phyloP scores from a whole-genome alignment of 768 basidiomycete species.

The Boletus pseudopeckii region DNA sequence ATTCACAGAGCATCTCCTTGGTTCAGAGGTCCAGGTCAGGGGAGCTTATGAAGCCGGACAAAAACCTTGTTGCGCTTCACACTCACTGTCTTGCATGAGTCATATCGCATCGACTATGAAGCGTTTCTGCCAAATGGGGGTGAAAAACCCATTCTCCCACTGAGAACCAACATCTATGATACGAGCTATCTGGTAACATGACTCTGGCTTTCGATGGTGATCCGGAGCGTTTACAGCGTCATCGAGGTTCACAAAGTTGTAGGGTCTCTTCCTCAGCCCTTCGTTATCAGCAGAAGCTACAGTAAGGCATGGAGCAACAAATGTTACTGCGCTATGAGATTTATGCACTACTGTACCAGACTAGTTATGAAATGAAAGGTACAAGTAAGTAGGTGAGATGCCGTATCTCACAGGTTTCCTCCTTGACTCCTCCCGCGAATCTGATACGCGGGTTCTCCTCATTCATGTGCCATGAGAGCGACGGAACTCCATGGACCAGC shows the following conservation, averaged over 20 bases:
- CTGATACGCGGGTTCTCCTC: background rate
- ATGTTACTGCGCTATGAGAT: no score
- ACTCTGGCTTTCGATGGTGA: background rate
- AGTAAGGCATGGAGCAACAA: no score
- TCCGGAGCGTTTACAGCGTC: background rate
- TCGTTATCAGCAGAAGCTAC: no score
- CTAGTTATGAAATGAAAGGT: background rate
- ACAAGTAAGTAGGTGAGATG: background rate
- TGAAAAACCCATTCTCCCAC: no score
- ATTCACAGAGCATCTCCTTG: background rate
- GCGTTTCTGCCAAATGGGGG: no score
- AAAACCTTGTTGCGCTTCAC: background rate
- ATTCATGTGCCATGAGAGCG: background rate
- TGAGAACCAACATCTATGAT: no score
- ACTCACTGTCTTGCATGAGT: background rate
- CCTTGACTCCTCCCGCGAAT: no score
- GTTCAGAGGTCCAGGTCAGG: background rate
- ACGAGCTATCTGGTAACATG: no score
- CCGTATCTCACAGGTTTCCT: background rate
- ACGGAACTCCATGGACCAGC: background rate
- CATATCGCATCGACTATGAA: background rate
- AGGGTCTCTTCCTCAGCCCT: no score
- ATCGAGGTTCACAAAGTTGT: background rate
- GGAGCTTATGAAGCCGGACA: background rate
- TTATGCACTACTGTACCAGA: no score